Evolutionary conservation across 176 grass and related monocot species (phyloP).

Genomic region (Hyparrhenia diplandra): DNA sequence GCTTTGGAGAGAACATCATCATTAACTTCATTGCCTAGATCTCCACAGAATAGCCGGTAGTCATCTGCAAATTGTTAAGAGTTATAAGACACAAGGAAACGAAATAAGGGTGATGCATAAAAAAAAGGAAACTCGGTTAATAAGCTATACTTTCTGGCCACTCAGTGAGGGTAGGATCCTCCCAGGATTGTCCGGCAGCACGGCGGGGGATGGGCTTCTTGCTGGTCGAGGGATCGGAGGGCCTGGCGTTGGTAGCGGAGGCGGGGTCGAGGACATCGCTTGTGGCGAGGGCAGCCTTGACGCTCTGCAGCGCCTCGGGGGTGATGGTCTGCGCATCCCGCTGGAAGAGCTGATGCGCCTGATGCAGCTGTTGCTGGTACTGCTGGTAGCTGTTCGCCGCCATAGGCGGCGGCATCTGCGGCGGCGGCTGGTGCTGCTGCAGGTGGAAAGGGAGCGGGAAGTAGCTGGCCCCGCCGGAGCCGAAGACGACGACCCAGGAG

Average conservation of each 20-base stretch:
- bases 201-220: constrained; percentile 82
- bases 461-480: constrained; percentile 27
- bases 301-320: constrained; percentile 88
- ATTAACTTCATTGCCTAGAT: constrained; percentile 97
- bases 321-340: constrained; percentile 93
- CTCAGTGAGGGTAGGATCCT: constrained; percentile 83
- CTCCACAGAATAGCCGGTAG: constrained; percentile 88
- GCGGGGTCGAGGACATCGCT: constrained; percentile 65
- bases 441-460: constrained; percentile 94
- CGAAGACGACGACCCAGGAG: constrained; percentile 23
- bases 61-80: constrained; percentile 55
- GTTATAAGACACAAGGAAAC: not conserved
- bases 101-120: not conserved
- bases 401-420: constrained; percentile 13
- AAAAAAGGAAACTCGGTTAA: not conserved
- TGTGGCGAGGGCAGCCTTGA: constrained; percentile 89
- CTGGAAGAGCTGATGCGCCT: constrained; percentile 94
- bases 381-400: constrained; percentile 25
- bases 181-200: constrained; percentile 80
- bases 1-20: constrained; percentile 97
- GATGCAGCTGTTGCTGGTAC: constrained; percentile 69
- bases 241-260: constrained; percentile 35
- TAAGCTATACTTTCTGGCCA: constrained; percentile 76
- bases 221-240: constrained; percentile 38
- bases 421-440: constrained; percentile 43